phyloP scores from a whole-genome alignment of 495 filamentous ascomycete species.

The Penicillium dipodomyicola region DNA sequence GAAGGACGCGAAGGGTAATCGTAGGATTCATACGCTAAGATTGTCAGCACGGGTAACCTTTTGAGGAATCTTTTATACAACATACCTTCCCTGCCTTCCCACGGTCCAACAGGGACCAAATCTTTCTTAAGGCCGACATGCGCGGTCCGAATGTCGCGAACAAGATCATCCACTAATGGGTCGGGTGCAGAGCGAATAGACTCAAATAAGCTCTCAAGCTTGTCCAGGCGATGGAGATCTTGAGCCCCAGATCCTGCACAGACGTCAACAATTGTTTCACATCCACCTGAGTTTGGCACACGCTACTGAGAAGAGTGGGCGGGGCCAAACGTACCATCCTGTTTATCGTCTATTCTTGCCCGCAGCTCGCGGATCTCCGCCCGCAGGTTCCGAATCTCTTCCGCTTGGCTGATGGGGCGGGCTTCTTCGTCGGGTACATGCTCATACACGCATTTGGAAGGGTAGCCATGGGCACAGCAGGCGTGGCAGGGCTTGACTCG shows the following conservation, averaged over 20 bases:
- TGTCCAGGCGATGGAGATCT: slow-evolving; percentile 30
- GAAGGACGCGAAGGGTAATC: slow-evolving; percentile 10
- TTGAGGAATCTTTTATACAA: not conserved
- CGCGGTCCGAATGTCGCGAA: slow-evolving; percentile 34
- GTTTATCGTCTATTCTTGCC: slow-evolving; percentile 25
- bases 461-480: slow-evolving; percentile 48
- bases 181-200: slow-evolving; percentile 42
- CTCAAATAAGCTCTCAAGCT: slow-evolving; percentile 41
- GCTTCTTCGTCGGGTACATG: slow-evolving; percentile 36
- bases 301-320: not conserved
- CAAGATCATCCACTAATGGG: slow-evolving; percentile 34
- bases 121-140: slow-evolving; percentile 23
- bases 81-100: slow-evolving; percentile 35
- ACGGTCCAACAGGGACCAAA: slow-evolving; percentile 26
- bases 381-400: slow-evolving; percentile 45
- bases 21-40: slow-evolving; percentile 22
- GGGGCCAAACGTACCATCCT: slow-evolving; percentile 27
- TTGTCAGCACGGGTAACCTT: not conserved
- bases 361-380: slow-evolving; percentile 40
- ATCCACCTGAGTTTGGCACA: not conserved
- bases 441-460: slow-evolving; percentile 46
- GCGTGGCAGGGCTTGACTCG: slow-evolving; percentile 48
- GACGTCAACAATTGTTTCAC: not conserved
- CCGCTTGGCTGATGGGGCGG: slow-evolving; percentile 41
- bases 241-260: slow-evolving; percentile 25